A percentile compares a stretch with the other conserved stretches of the same genome.
Conservation (phyloP, 176 grass and related monocot genomes). For the Lolium rigidum region DNA sequence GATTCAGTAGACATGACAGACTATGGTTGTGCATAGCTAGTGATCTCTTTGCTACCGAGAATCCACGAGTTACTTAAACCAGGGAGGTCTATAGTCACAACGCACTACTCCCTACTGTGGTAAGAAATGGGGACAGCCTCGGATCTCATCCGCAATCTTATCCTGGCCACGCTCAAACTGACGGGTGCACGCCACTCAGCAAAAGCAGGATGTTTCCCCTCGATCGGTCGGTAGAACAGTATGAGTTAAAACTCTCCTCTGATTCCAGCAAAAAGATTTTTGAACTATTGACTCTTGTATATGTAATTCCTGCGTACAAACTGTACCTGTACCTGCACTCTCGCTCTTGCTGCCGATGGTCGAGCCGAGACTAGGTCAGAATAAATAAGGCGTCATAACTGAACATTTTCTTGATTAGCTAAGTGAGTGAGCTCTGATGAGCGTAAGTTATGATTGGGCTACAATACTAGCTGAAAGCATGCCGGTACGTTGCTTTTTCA, state of each 20-base stretch:
- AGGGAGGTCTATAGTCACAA: neutral
- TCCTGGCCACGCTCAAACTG: neutral
- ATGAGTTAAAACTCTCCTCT: neutral
- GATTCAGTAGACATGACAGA: neutral
- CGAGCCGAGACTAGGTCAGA: neutral
- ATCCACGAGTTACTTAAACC: neutral
- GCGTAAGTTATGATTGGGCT: neutral
- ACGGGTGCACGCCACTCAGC: constrained; percentile 33
- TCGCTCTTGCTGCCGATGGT: neutral
- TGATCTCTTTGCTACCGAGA: neutral
- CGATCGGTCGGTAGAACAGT: neutral
- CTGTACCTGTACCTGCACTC: neutral
- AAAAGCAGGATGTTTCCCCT: neutral
- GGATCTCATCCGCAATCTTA: constrained; percentile 39
- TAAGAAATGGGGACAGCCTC: neutral
- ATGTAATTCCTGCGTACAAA: neutral
- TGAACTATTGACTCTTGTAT: neutral
- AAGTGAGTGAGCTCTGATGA: neutral
- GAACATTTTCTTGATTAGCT: neutral
- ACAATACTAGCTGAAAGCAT: neutral
- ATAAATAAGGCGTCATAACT: neutral
- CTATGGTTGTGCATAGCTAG: neutral
- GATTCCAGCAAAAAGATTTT: neutral
- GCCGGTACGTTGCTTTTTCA: neutral
- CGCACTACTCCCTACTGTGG: neutral